Conservation (phyloP, 1,139 yeast genomes). For the Geotrichum carabidarum region DNA sequence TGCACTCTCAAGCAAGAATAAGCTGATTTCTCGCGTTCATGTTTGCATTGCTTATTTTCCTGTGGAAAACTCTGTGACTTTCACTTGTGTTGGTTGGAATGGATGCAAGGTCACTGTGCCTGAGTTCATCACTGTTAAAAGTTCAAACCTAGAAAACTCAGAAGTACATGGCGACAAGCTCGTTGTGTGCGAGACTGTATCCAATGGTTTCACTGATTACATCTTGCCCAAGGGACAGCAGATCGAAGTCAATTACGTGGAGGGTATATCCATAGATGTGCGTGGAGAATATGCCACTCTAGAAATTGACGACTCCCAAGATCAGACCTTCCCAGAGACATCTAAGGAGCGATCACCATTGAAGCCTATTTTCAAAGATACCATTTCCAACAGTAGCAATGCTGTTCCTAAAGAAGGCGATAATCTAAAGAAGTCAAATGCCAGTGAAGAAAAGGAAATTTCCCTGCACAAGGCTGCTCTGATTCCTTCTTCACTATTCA, state of each 20-base stretch:
- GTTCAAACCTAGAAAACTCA: constrained; percentile 31
- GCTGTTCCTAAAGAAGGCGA: too few species aligned
- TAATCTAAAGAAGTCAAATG: too few species aligned
- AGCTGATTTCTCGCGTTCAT: constrained; percentile 66
- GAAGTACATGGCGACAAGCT: constrained; percentile 20
- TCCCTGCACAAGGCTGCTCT: too few species aligned
- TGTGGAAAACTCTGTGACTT: constrained; percentile 29
- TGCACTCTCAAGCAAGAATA: constrained; percentile 51
- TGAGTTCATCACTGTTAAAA: constrained; percentile 26
- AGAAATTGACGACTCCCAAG: constrained; percentile 45
- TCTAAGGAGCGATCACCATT: neutral
- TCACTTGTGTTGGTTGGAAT: constrained; percentile 65
- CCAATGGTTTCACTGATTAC: constrained; percentile 37
- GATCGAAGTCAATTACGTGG: constrained; percentile 50
- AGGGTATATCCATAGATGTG: constrained; percentile 57
- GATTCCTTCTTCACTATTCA: too few species aligned
- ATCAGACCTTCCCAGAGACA: neutral
- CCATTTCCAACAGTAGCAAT: neutral
- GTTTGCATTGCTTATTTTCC: constrained; percentile 41
- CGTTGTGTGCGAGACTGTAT: constrained; percentile 21
- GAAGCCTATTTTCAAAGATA: neutral
- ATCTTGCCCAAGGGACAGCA: constrained; percentile 45
- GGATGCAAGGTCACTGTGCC: constrained; percentile 65
- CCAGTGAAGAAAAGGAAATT: too few species aligned
- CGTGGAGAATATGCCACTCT: constrained; percentile 55